Conservation (phyloP, 176 grass and related monocot species). For the Carex littledalei region DNA sequence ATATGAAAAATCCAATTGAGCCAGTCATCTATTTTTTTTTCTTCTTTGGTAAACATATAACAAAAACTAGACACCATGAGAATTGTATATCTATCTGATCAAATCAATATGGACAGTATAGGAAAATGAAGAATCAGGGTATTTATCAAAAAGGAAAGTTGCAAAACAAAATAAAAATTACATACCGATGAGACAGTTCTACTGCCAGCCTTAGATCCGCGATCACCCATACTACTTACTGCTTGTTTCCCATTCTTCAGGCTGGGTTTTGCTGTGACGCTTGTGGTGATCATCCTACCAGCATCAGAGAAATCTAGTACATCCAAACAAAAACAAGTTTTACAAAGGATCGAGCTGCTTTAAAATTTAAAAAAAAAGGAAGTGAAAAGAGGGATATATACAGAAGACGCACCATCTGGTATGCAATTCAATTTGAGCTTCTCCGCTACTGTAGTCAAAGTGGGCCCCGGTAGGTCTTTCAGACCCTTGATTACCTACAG, state of each 20-base stretch:
- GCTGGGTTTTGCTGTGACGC: slow-evolving; percentile 57
- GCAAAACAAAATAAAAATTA: slow-evolving; percentile 1
- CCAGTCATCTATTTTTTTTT: background rate
- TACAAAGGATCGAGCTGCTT: background rate
- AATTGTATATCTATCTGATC: background rate
- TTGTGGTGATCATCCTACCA: slow-evolving; percentile 51
- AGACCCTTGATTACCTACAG: slow-evolving; percentile 65
- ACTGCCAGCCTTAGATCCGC: slow-evolving; percentile 46
- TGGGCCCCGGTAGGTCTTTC: slow-evolving; percentile 88
- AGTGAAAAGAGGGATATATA: slow-evolving; percentile 11
- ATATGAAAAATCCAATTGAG: slow-evolving; percentile 16
- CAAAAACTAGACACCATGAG: background rate
- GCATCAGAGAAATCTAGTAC: slow-evolving; percentile 63
- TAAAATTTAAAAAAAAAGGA: background rate
- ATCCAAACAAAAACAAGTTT: slow-evolving; percentile 18
- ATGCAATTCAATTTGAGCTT: slow-evolving; percentile 63
- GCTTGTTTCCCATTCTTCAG: slow-evolving; percentile 65
- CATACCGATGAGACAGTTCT: slow-evolving; percentile 59
- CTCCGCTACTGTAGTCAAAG: slow-evolving; percentile 74
- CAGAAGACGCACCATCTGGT: slow-evolving; percentile 53
- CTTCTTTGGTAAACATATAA: background rate
- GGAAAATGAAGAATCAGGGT: background rate
- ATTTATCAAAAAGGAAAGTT: background rate
- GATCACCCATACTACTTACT: slow-evolving; percentile 38
- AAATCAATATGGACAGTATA: background rate